Evolutionary conservation across 2,329 filamentous ascomycete genomes (phyloP).

Genomic region (Emergomyces pasteurianus): DNA sequence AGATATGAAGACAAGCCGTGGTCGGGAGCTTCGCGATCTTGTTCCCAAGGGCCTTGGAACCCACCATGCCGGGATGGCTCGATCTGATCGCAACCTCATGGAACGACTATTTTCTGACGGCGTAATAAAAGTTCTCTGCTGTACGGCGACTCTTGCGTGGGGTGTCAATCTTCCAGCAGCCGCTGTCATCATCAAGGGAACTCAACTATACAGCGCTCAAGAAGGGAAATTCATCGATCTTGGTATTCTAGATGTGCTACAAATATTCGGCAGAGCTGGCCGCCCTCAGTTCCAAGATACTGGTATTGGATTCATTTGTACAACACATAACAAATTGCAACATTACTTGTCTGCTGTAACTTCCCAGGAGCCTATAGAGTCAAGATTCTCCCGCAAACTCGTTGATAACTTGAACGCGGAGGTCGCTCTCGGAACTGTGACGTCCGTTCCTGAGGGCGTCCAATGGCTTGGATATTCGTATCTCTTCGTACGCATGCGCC

Average conservation of each 20-base stretch:
- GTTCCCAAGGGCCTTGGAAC: slow-evolving; percentile 85
- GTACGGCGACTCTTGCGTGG: slow-evolving; percentile 95
- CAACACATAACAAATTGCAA: slow-evolving; percentile 80
- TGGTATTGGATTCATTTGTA: slow-evolving; percentile 96
- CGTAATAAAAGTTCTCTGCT: slow-evolving; percentile 93
- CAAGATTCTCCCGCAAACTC: slow-evolving; percentile 83
- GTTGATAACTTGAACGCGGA: slow-evolving; percentile 97
- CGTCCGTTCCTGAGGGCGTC: slow-evolving; percentile 82
- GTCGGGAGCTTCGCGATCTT: slow-evolving; percentile 76
- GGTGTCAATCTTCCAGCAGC: slow-evolving; percentile 96
- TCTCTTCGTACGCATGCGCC: slow-evolving; percentile 89
- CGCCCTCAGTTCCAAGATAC: slow-evolving; percentile 95
- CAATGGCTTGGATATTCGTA: slow-evolving; percentile 98
- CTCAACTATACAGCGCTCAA: slow-evolving; percentile 90
- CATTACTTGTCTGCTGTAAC: slow-evolving; percentile 92
- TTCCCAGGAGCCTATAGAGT: slow-evolving; percentile 93
- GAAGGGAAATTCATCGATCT: slow-evolving; percentile 95
- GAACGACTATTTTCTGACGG: slow-evolving; percentile 84
- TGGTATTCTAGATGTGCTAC: slow-evolving; percentile 89
- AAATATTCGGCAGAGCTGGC: slow-evolving; percentile 97
- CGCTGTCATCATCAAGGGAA: slow-evolving; percentile 95
- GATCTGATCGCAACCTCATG: slow-evolving; percentile 89
- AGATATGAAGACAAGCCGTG: slow-evolving; percentile 77
- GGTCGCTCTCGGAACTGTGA: slow-evolving; percentile 86
- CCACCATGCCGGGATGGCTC: slow-evolving; percentile 93